phyloP scores from a whole-genome alignment of 139 green algal species.

The Tetratostichococcus sp. region DNA sequence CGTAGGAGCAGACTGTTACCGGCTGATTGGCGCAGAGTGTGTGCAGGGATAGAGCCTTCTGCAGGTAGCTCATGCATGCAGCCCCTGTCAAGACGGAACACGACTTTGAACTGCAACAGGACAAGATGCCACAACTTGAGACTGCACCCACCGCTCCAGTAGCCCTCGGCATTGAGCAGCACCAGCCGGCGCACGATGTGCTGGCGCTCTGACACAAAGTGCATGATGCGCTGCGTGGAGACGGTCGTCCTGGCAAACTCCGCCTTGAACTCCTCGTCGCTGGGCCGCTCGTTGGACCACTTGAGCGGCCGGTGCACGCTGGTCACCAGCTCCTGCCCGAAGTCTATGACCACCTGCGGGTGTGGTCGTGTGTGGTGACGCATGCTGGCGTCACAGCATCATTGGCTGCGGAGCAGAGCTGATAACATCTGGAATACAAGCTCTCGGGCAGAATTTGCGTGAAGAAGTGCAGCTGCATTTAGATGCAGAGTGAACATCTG shows the following conservation, averaged over 20 bases:
- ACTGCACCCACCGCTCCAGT: conserved; percentile 25
- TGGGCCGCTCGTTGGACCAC: conserved; percentile 48
- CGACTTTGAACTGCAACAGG: too few species aligned
- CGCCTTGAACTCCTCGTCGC: conserved; percentile 35
- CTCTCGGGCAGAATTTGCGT: too few species aligned
- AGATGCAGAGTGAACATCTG: too few species aligned
- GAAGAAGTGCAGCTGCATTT: too few species aligned
- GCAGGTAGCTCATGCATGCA: too few species aligned
- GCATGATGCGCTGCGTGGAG: conserved; percentile 32
- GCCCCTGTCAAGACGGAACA: too few species aligned
- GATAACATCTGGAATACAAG: too few species aligned
- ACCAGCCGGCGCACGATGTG: conserved; percentile 26
- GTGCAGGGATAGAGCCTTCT: too few species aligned
- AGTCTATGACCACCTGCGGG: conserved; percentile 39
- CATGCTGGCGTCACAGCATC: not conserved
- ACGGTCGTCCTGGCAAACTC: conserved; percentile 21
- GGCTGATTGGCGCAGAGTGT: too few species aligned
- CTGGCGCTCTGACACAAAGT: conserved; percentile 36
- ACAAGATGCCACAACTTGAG: too few species aligned
- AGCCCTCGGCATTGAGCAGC: conserved; percentile 49
- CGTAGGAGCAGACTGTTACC: too few species aligned
- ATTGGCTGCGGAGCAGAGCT: too few species aligned
- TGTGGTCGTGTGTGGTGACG: not conserved
- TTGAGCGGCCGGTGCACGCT: conserved; percentile 49
- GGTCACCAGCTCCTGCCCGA: conserved; percentile 64